These are phyloP conservation scores for Dipodascopsis uninucleata DNA, from an alignment of 805 yeast species.

Conservation along the genomic window DNA sequence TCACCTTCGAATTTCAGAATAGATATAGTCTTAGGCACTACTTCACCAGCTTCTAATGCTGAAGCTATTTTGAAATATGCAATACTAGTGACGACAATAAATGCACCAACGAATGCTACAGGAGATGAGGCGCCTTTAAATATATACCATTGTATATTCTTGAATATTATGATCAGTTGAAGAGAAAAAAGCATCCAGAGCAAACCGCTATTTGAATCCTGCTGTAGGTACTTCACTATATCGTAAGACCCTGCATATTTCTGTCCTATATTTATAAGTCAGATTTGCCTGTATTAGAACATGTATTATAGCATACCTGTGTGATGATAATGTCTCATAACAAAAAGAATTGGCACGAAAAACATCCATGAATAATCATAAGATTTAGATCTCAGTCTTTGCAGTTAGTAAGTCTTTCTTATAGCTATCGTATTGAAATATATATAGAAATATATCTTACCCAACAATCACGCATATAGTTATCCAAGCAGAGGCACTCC, in stretches of 20 bases:
- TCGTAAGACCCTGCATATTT: constrained; percentile 57
- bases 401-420: too few species aligned
- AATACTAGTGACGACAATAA: constrained; percentile 46
- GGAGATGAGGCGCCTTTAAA: constrained; percentile 32
- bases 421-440: background rate
- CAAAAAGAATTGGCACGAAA: constrained; percentile 49
- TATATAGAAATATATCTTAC: background rate
- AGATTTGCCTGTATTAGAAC: background rate
- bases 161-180: constrained; percentile 40
- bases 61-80: constrained; percentile 54
- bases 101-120: constrained; percentile 45
- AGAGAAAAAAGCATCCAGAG: constrained; percentile 49
- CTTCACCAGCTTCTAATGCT: constrained; percentile 52
- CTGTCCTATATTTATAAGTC: constrained; percentile 41
- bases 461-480: constrained; percentile 7
- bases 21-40: constrained; percentile 41
- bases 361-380: too few species aligned
- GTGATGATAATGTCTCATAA: constrained; percentile 78
- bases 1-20: constrained; percentile 1
- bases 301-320: constrained; percentile 48
- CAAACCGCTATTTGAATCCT: constrained; percentile 21
- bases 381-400: too few species aligned
- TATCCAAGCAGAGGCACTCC: constrained; percentile 46
- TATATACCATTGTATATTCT: constrained; percentile 32
- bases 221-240: constrained; percentile 44